Conservation (phyloP, 2,329 filamentous ascomycete genomes). For the Arthrobotrys conoides region DNA sequence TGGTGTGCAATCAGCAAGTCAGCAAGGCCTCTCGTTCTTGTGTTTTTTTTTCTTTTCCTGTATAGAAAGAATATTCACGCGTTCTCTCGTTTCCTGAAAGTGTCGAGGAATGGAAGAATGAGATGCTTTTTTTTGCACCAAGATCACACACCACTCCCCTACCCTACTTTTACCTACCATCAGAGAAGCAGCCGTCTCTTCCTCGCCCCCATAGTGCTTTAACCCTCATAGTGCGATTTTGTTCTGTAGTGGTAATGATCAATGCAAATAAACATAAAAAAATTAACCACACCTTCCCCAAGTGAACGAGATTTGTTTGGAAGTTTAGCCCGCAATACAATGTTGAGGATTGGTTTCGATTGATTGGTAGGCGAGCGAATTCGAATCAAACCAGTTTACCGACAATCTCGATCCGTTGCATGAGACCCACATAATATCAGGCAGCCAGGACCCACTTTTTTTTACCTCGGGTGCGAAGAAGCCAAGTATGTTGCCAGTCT, state of each 20-base stretch:
- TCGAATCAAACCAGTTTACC: not conserved
- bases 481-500: not conserved
- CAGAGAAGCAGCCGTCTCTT: slow-evolving; percentile 59
- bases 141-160: not conserved
- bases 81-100: slow-evolving; percentile 25
- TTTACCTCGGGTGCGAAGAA: not conserved
- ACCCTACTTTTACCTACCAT: slow-evolving; percentile 4
- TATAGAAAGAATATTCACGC: slow-evolving; percentile 37
- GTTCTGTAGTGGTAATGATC: slow-evolving; percentile 48
- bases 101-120: slow-evolving; percentile 14
- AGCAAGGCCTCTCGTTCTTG: slow-evolving; percentile 30
- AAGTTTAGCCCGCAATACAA: no score
- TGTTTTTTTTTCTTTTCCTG: slow-evolving; percentile 50
- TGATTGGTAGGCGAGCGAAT: not conserved
- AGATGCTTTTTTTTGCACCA: slow-evolving; percentile 1
- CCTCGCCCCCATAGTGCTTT: slow-evolving; percentile 30
- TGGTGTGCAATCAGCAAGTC: slow-evolving; percentile 53
- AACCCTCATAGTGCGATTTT: slow-evolving; percentile 36
- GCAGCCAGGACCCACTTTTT: not conserved
- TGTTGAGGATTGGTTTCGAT: no score
- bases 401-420: slow-evolving; percentile 1
- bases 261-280: slow-evolving; percentile 33
- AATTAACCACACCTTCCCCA: slow-evolving; percentile 5
- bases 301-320: not conserved
- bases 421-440: not conserved